These are phyloP conservation scores for Leccinum obscurum DNA, from an alignment of 768 basidiomycete genomes.

Conservation along the genomic window DNA sequence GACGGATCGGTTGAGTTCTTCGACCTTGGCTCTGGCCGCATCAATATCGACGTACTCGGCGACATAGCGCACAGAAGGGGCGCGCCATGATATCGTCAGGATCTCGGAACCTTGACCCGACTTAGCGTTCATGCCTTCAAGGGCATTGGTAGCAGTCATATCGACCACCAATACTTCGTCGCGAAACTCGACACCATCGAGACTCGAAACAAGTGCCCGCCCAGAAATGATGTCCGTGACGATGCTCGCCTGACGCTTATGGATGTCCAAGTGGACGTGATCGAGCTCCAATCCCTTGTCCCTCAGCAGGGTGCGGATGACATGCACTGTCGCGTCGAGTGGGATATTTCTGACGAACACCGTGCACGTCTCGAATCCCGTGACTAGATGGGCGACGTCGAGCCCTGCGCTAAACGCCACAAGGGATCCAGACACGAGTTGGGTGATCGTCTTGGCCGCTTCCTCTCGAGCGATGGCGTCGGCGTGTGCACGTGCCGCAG, in stretches of 20 bases:
- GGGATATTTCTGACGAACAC: slow-evolving; percentile 50
- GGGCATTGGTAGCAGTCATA: slow-evolving; percentile 38
- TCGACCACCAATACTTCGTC: slow-evolving; percentile 44
- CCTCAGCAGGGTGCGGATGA: slow-evolving; percentile 44
- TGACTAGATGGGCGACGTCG: slow-evolving; percentile 41
- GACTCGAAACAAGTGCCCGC: slow-evolving; percentile 39
- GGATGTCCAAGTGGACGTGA: slow-evolving; percentile 37
- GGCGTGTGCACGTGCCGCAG: slow-evolving; percentile 18
- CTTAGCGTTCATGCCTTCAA: slow-evolving; percentile 44
- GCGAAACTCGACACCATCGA: slow-evolving; percentile 52
- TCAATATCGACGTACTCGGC: slow-evolving; percentile 39
- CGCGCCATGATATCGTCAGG: slow-evolving; percentile 52
- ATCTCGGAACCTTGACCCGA: slow-evolving; percentile 35
- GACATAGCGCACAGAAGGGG: slow-evolving; percentile 47
- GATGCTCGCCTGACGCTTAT: slow-evolving; percentile 41
- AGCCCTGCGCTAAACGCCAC: slow-evolving; percentile 53
- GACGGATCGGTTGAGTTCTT: slow-evolving; percentile 36
- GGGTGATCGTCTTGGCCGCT: slow-evolving; percentile 42
- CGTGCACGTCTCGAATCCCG: slow-evolving; percentile 54
- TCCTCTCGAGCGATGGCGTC: slow-evolving; percentile 32
- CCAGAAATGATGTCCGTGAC: slow-evolving; percentile 44
- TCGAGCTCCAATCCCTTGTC: slow-evolving; percentile 42
- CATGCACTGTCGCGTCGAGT: slow-evolving; percentile 35
- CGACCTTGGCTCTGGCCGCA: slow-evolving; percentile 32
- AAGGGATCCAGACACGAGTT: slow-evolving; percentile 45